Conservation (phyloP, 495 filamentous ascomycete species). For the Hyaloscypha variabilis region DNA sequence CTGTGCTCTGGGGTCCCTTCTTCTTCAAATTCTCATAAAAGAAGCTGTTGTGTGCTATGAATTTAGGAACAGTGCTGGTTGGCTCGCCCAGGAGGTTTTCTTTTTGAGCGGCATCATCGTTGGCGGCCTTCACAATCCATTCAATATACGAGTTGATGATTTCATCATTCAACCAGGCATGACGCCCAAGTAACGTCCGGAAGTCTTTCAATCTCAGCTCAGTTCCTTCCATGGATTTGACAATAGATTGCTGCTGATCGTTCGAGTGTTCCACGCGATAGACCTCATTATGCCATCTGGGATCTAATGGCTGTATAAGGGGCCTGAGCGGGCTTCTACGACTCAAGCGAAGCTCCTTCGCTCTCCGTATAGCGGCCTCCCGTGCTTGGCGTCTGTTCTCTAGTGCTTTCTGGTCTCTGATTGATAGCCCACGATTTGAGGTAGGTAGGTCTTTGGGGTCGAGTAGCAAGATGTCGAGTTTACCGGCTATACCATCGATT, state of each 20-base stretch:
- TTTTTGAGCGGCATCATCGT: conserved; percentile 36
- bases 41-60: conserved; percentile 70
- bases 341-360: conserved; percentile 21
- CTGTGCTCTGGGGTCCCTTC: conserved; percentile 50
- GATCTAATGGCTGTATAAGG: conserved; percentile 46
- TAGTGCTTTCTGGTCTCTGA: neutral
- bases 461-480: neutral
- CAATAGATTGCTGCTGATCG: conserved; percentile 35
- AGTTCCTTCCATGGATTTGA: conserved; percentile 54
- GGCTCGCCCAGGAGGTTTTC: conserved; percentile 42
- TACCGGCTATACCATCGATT: no score
- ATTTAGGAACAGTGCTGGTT: conserved; percentile 58
- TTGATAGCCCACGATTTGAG: neutral
- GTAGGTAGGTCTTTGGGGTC: neutral
- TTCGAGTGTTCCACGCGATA: conserved; percentile 34
- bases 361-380: conserved; percentile 18
- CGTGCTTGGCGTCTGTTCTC: conserved; percentile 14
- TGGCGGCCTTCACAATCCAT: conserved; percentile 61
- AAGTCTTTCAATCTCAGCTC: conserved; percentile 65
- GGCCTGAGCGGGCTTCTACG: conserved; percentile 31
- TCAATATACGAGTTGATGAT: conserved; percentile 71
- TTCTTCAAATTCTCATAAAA: conserved; percentile 67
- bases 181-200: conserved; percentile 50
- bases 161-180: conserved; percentile 82
- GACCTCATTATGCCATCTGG: conserved; percentile 47